phyloP scores from a whole-genome alignment of 1,139 yeast genomes.

The Yamadazyma membranifaciens region DNA sequence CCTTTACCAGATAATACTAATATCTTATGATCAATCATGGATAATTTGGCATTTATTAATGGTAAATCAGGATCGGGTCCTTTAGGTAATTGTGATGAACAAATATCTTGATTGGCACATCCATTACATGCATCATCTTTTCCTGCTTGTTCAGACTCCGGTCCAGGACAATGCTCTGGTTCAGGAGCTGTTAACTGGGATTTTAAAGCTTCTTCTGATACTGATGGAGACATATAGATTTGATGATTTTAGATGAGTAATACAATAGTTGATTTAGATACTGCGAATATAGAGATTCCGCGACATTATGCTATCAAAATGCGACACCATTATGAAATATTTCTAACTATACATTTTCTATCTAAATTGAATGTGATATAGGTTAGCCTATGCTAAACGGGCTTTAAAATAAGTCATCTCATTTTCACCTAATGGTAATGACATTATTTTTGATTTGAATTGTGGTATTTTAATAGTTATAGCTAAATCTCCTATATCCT shows the following conservation, averaged over 20 bases:
- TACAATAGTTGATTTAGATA: not conserved
- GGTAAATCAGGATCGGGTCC: slow-evolving; percentile 97
- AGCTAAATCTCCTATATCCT: slow-evolving; percentile 43
- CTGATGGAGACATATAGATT: slow-evolving; percentile 24
- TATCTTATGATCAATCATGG: slow-evolving; percentile 74
- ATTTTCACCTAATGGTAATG: slow-evolving; percentile 47
- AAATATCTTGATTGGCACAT: slow-evolving; percentile 89
- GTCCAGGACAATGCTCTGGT: slow-evolving; percentile 99
- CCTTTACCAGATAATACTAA: slow-evolving; percentile 94
- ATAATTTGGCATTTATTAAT: slow-evolving; percentile 64
- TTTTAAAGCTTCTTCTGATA: slow-evolving; percentile 13
- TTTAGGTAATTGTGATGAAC: slow-evolving; percentile 77
- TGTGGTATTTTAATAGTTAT: slow-evolving; percentile 20
- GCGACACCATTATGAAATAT: not conserved
- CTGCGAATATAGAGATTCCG: not conserved
- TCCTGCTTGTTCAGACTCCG: slow-evolving; percentile 92
- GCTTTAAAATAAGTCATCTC: slow-evolving; percentile 39
- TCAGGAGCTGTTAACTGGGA: slow-evolving; percentile 42
- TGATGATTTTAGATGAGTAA: slow-evolving; percentile 1
- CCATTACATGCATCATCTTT: slow-evolving; percentile 91
- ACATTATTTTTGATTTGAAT: slow-evolving; percentile 25
- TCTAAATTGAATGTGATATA: too few relatives aligned
- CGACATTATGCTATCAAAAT: not conserved
- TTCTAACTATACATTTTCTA: too few relatives aligned
- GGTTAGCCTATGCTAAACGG: slow-evolving; percentile 2